Evolutionary conservation across 441 rosid genomes (phyloP).

Genomic region (Hura crepitans): DNA sequence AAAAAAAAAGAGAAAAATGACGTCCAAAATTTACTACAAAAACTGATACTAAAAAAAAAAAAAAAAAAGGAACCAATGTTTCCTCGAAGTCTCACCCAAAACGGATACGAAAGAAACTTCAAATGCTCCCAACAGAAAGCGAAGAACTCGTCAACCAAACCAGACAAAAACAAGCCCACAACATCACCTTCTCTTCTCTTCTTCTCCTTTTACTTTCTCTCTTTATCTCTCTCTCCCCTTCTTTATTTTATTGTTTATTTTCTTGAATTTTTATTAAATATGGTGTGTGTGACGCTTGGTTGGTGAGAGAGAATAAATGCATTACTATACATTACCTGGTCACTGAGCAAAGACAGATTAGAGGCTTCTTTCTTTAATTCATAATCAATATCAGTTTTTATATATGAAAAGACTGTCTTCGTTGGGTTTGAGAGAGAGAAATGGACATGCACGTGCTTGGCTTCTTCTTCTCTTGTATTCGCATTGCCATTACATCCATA

Average conservation of each 20-base stretch:
- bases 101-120: conserved; percentile 13
- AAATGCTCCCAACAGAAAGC: not conserved
- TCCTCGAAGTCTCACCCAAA: conserved; percentile 8
- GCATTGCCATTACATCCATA: conserved; percentile 16
- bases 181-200: not conserved
- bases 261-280: not conserved
- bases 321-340: conserved; percentile 3
- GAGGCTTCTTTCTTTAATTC: conserved; percentile 9
- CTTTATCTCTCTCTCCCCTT: no score
- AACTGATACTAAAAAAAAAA: not conserved
- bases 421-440: conserved; percentile 25
- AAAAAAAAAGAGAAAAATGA: not conserved
- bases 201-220: not conserved
- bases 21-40: conserved; percentile 4
- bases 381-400: conserved; percentile 13
- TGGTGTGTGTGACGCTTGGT: conserved; percentile 34
- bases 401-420: not conserved
- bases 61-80: not conserved
- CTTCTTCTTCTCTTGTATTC: conserved; percentile 32
- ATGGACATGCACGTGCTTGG: conserved; percentile 68
- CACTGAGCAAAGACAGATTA: conserved; percentile 27
- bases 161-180: conserved; percentile 14
- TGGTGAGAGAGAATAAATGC: conserved; percentile 72
- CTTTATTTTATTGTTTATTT: not conserved
- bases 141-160: conserved; percentile 11